These are phyloP conservation scores for Amanita pseudoporphyria DNA, from an alignment of 768 basidiomycete species.

Conservation along the genomic window DNA sequence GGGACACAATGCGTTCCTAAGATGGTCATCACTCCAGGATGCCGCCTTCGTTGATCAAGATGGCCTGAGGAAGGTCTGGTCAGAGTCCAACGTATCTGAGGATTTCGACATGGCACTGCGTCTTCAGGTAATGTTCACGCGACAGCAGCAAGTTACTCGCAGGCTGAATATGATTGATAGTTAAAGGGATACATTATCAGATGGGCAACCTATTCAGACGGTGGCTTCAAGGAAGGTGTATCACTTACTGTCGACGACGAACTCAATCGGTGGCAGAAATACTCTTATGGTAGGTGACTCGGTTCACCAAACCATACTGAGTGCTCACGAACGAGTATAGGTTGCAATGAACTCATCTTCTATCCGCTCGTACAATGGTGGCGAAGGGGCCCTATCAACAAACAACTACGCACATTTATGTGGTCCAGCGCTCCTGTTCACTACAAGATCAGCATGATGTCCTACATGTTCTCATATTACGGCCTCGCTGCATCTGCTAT, in stretches of 20 bases:
- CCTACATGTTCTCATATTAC: conserved; percentile 58
- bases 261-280: conserved; percentile 89
- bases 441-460: conserved; percentile 76
- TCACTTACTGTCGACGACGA: conserved; percentile 86
- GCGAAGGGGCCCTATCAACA: conserved; percentile 72
- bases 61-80: conserved; percentile 68
- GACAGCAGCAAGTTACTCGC: not conserved
- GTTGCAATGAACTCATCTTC: conserved; percentile 76
- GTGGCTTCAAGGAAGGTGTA: conserved; percentile 88
- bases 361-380: conserved; percentile 77
- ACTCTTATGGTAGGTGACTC: conserved; percentile 49
- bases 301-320: not conserved
- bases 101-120: conserved; percentile 78
- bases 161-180: conserved; percentile 13
- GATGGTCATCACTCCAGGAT: conserved; percentile 86
- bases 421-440: conserved; percentile 74
- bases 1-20: conserved; percentile 82
- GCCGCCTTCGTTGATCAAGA: conserved; percentile 68
- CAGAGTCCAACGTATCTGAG: conserved; percentile 73
- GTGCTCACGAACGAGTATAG: conserved; percentile 20
- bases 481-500: conserved; percentile 56
- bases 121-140: conserved; percentile 29
- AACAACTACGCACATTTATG: conserved; percentile 65
- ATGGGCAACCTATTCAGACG: conserved; percentile 79
- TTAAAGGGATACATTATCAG: conserved; percentile 66